Evolutionary conservation across 805 yeast genomes (phyloP).

Genomic region (Lipomyces yamanashiensis): DNA sequence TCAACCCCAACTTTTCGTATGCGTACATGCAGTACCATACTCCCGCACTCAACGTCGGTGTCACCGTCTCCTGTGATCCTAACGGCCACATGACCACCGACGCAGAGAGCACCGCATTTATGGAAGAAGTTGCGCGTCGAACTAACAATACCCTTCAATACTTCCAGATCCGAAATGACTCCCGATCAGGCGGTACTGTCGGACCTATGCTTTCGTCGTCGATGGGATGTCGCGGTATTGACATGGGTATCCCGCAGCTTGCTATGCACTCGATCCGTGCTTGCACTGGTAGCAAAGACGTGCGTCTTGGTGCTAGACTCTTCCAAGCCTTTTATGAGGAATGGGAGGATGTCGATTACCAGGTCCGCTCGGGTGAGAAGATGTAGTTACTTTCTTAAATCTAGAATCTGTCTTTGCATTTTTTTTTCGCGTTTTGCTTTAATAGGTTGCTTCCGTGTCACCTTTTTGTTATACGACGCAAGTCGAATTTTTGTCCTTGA

Average conservation of each 20-base stretch:
- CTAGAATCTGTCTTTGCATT: slow-evolving; percentile 1
- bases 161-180: slow-evolving; percentile 85
- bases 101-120: slow-evolving; percentile 68
- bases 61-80: slow-evolving; percentile 72
- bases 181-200: slow-evolving; percentile 86
- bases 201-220: slow-evolving; percentile 60
- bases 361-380: slow-evolving; percentile 35
- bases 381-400: slow-evolving; percentile 17
- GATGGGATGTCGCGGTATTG: slow-evolving; percentile 56
- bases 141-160: slow-evolving; percentile 71
- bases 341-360: slow-evolving; percentile 58
- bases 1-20: slow-evolving; percentile 65
- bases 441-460: not conserved
- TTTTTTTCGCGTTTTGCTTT: not conserved
- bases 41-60: slow-evolving; percentile 79
- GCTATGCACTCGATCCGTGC: slow-evolving; percentile 90
- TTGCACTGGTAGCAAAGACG: slow-evolving; percentile 73
- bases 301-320: slow-evolving; percentile 70
- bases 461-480: not conserved
- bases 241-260: slow-evolving; percentile 80
- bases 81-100: slow-evolving; percentile 87
- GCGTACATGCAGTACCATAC: slow-evolving; percentile 78
- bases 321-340: slow-evolving; percentile 67
- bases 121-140: slow-evolving; percentile 68
- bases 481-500: not conserved